Base-by-base conservation (phyloP, 768 basidiomycete species). In the Hirschioporus abietinus region DNA sequence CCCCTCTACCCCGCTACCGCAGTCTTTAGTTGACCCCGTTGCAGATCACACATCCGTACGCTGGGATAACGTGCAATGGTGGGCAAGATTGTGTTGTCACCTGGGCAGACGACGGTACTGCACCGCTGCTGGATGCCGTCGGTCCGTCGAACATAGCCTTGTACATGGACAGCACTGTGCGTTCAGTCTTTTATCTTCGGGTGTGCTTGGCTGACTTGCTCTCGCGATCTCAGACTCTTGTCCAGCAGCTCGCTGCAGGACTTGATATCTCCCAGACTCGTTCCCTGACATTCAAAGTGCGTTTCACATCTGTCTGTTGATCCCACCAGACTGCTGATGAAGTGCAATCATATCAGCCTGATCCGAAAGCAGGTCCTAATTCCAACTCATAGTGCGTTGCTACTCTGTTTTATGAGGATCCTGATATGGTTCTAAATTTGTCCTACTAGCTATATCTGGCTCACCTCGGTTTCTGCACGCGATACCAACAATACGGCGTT, bases 91-190 rank as follows among this genome's bases (percentile, higher is more conserved):
- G 87, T 75, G 74, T 72, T 0, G 80, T 91, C 7, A 66, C 78
- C 60, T 92, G 89, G 90, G 67, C 85, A 0, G 90, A 93, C 65
- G 79, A 92, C 68, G 90, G 90, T 20, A 52, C 67, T 10, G 42
- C 65, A 0, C 90, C 91, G 2, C 73, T 85, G 20, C 68, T 84
- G n/a, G 58, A 76, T 7, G 66, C 71, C 35, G 82, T 91, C 62
- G 88, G 89, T 3, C 73, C 83, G 0, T 81, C 83, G 63, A 76
- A 77, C 1, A 81, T 89, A 64, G 87, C 79, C 0, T 75, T 93
- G 35, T 92, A 84, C 68, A 81, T 80, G n/a, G 87, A 86, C 9
- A 72, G 82, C 8, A 73, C 79, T 76, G 88, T 88, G 66, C 63
- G 82, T 76, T 6, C 34, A 23, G 30, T 20, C 9, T 20, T 24